These are phyloP conservation scores for Eucalyptus paniculata DNA, from an alignment of 345 rosid species.

Conservation along the genomic window DNA sequence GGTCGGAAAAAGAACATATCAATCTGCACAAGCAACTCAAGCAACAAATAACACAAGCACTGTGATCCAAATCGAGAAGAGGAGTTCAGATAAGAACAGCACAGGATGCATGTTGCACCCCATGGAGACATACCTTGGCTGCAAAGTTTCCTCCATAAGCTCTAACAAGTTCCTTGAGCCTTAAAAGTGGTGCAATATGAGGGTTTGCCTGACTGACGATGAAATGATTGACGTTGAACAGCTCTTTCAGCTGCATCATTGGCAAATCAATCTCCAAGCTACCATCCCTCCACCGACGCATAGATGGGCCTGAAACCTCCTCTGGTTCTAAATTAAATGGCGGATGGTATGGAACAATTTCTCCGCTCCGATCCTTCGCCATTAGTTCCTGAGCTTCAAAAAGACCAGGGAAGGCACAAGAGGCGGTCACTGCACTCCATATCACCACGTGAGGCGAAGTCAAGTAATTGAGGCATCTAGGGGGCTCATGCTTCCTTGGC, in stretches of 20 bases:
- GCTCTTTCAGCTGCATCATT: slow-evolving; percentile 95
- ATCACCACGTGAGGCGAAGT: slow-evolving; percentile 97
- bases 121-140: slow-evolving; percentile 59
- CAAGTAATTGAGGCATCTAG: slow-evolving; percentile 94
- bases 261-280: slow-evolving; percentile 97
- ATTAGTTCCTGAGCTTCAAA: slow-evolving; percentile 97
- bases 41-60: neutral
- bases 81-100: neutral
- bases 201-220: slow-evolving; percentile 99
- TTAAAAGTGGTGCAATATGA: slow-evolving; percentile 75
- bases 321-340: slow-evolving; percentile 86
- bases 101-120: neutral
- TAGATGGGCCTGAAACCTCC: slow-evolving; percentile 44
- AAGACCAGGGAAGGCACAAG: slow-evolving; percentile 97
- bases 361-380: slow-evolving; percentile 97
- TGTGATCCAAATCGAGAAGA: neutral
- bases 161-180: slow-evolving; percentile 70
- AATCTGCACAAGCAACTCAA: neutral
- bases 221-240: slow-evolving; percentile 95
- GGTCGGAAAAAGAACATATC: neutral
- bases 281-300: slow-evolving; percentile 96
- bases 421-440: slow-evolving; percentile 98
- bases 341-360: slow-evolving; percentile 91
- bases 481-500: slow-evolving; percentile 98
- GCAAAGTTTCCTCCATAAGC: slow-evolving; percentile 94